These are phyloP conservation scores for Oehlia diaphana DNA, from an alignment of 192 early-diverging fungal genomes.

Conservation along the genomic window DNA sequence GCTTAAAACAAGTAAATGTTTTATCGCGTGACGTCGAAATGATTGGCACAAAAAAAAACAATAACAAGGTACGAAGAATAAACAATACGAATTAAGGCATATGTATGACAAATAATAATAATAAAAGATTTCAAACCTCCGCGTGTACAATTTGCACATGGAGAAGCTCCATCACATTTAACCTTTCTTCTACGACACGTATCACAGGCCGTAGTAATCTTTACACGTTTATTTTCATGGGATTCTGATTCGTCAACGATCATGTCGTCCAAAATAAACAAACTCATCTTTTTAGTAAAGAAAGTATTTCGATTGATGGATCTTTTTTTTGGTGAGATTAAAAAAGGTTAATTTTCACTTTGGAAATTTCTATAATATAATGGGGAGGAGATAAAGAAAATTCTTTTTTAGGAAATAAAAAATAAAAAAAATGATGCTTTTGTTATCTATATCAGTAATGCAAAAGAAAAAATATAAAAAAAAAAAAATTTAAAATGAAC, in stretches of 20 bases:
- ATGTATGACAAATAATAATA: neutral
- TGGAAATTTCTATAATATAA: neutral
- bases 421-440: neutral
- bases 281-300: neutral
- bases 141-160: slow-evolving; percentile 37
- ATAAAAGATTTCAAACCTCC: slow-evolving; percentile 17
- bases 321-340: neutral
- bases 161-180: slow-evolving; percentile 46
- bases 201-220: slow-evolving; percentile 46
- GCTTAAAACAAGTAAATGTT: neutral
- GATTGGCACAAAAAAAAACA: neutral
- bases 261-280: slow-evolving; percentile 29
- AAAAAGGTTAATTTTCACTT: neutral
- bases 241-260: slow-evolving; percentile 28
- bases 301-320: no score
- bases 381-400: neutral
- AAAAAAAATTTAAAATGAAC: neutral
- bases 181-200: slow-evolving; percentile 46
- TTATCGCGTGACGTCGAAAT: neutral
- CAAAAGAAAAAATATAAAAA: neutral
- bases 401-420: neutral
- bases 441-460: neutral
- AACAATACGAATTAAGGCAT: no score
- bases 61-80: neutral
- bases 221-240: slow-evolving; percentile 40